phyloP scores from a whole-genome alignment of 352 stramenopile species.

The Globisporangium middletonii region DNA sequence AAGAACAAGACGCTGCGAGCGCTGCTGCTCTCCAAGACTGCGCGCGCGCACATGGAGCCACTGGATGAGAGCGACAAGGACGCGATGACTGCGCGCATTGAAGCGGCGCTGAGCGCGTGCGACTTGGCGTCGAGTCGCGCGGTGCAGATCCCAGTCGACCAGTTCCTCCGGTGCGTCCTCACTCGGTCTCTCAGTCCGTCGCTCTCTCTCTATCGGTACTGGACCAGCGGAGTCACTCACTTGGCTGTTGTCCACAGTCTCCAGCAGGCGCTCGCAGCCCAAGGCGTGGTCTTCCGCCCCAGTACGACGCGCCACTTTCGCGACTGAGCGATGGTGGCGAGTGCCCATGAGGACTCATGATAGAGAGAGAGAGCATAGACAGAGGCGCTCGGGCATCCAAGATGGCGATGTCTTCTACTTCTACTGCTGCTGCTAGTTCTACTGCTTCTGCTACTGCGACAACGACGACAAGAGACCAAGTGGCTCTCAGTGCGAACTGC shows the following conservation, averaged over 20 bases:
- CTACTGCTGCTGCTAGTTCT: too few relatives aligned
- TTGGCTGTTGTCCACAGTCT: conserved; percentile 18
- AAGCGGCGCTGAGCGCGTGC: conserved; percentile 40
- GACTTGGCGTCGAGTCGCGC: conserved; percentile 42
- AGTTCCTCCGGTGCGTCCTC: conserved; percentile 42
- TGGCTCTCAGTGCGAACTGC: too few relatives aligned
- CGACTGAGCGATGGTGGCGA: conserved; percentile 19
- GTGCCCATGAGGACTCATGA: neutral
- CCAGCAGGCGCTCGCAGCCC: conserved; percentile 36
- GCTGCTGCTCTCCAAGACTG: conserved; percentile 60
- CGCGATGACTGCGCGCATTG: conserved; percentile 32
- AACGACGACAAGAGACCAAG: too few relatives aligned
- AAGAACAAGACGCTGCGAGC: conserved; percentile 87
- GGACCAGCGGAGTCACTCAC: neutral
- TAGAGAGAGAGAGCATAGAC: neutral
- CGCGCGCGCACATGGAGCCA: conserved; percentile 25
- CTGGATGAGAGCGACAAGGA: conserved; percentile 17
- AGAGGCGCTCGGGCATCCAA: neutral
- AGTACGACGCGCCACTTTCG: conserved; percentile 67
- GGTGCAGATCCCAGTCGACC: conserved; percentile 51
- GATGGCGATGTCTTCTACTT: too few relatives aligned
- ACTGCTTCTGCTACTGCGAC: too few relatives aligned
- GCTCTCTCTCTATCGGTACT: neutral
- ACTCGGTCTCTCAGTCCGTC: neutral
- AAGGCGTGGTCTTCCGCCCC: conserved; percentile 40